A percentile compares a stretch with the other conserved stretches of the same genome.
phyloP scores from a whole-genome alignment of 2,329 filamentous ascomycete species.

The Fusarium sp. region DNA sequence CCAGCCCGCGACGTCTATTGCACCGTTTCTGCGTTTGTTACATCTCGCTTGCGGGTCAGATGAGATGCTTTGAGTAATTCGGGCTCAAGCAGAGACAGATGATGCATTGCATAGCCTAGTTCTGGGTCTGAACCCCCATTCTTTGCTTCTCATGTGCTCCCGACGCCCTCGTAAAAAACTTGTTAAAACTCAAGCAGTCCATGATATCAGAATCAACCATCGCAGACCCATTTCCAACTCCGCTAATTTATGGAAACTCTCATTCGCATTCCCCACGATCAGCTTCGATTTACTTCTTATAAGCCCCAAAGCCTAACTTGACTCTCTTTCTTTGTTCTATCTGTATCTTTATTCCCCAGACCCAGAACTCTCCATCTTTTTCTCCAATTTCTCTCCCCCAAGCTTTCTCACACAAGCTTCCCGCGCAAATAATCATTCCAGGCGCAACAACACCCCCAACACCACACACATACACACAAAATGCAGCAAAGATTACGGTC shows the following conservation, averaged over 20 bases:
- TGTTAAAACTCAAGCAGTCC: background rate
- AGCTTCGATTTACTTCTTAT: conserved; percentile 8
- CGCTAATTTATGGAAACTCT: conserved; percentile 27
- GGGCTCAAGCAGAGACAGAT: background rate
- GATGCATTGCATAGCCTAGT: conserved; percentile 18
- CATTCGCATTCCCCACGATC: conserved; percentile 14
- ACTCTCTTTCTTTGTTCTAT: conserved; percentile 1
- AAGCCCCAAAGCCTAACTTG: conserved; percentile 5
- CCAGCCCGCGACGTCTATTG: conserved; percentile 14
- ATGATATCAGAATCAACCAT: conserved; percentile 21
- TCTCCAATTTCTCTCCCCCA: background rate
- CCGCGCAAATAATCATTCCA: background rate
- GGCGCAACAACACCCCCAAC: conserved; percentile 1
- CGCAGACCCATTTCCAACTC: conserved; percentile 17
- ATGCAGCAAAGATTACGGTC: conserved; percentile 49
- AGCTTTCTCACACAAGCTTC: background rate
- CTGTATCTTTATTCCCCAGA: conserved; percentile 8
- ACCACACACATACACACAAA: conserved; percentile 1
- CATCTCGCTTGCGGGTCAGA: conserved; percentile 15
- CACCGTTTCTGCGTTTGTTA: background rate
- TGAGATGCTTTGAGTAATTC: background rate
- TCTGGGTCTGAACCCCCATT: conserved; percentile 15
- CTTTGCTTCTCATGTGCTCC: background rate
- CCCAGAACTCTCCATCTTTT: conserved; percentile 18
- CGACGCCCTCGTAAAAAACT: conserved; percentile 6